Percentiles rank a stretch among this genome's conserved stretches.
phyloP scores from a whole-genome alignment of 192 early-diverging fungal species.

The Mortierella claussenii region DNA sequence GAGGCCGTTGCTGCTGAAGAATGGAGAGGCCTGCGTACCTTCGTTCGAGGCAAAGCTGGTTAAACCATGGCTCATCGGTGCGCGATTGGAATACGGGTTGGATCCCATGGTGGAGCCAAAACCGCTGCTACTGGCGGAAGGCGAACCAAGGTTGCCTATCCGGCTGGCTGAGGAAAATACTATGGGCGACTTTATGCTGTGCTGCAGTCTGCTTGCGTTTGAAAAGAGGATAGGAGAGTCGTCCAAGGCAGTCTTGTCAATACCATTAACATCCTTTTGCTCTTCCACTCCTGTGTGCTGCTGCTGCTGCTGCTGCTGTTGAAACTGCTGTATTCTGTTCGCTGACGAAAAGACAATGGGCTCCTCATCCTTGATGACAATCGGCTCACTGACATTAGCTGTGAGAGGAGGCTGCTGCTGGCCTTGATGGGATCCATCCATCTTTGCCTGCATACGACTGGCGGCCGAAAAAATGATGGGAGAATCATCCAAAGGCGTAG shows the following conservation, averaged over 20 bases:
- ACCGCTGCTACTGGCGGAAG: background rate
- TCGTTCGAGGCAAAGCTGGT: constrained; percentile 1
- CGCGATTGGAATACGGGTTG: background rate
- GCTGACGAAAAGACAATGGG: constrained; percentile 40
- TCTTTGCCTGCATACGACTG: constrained; percentile 14
- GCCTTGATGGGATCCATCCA: background rate
- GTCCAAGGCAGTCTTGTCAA: background rate
- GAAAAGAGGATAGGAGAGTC: constrained; percentile 41
- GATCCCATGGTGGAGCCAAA: background rate
- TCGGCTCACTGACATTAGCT: background rate
- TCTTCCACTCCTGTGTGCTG: background rate
- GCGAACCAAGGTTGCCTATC: background rate
- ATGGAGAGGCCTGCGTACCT: background rate
- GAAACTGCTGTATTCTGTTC: constrained; percentile 14
- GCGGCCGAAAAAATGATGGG: constrained; percentile 31
- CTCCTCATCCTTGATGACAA: constrained; percentile 1
- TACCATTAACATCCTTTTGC: background rate
- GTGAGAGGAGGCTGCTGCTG: background rate
- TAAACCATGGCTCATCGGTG: background rate
- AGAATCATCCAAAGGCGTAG: constrained; percentile 2
- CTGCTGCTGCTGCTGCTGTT: constrained; percentile 27
- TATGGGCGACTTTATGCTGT: constrained; percentile 20
- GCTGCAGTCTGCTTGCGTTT: constrained; percentile 21
- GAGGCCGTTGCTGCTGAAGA: constrained; percentile 24
- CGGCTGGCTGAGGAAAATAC: constrained; percentile 35